Base-by-base conservation (phyloP, 768 basidiomycete genomes). In the Kockovaella imperatae region DNA sequence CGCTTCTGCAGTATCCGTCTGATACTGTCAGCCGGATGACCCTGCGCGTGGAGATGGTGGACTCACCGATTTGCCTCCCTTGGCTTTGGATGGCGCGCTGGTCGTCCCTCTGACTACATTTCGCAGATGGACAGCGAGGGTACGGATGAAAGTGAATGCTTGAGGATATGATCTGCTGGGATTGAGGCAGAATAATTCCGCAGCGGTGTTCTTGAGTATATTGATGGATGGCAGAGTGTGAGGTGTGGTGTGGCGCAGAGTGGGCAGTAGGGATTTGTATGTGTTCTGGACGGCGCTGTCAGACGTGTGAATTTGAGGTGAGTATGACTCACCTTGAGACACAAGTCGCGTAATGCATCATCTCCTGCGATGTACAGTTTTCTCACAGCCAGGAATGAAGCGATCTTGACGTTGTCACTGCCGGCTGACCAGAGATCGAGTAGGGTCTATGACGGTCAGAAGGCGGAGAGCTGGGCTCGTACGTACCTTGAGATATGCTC, bases 201-300 rank as follows among this genome's bases (percentile, higher is more conserved):
- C 85, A 0, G 91, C 93, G 5, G 90, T 87, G 69, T 97, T 95
- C 72, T 99, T 99, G 88, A 96, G 93, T 35, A 97, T 74, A 61
- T 86, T 93, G 71, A 97, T 85, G 2, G 86, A 81, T 18, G 93
- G 90, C 7, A 97, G 75, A 3, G 85, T 88, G 71, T 93, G 82
- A 2, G 80, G 76, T 41, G 77, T 86, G n/a, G 89, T 95, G 10
- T 83, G 79, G 65, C 89, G 88, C 38, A 83, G 82, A 5, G 67
- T 83, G 24, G 87, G 83, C 39, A 96, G 80, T 24, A 99, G 75
- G 14, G 86, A 79, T 35, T 86, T 77, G 73, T 99, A 99, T n/a
- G 82, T 82, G 54, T 83, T 85, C 88, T 93, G 51, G 18, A n/a
- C 14, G 38, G 23, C 34, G 28, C 28, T 35, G 35, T 41, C 30